A percentile compares a stretch with the other conserved stretches of the same genome.
Conservation (phyloP, 257 asterid genomes). For the Paulownia fortunei region DNA sequence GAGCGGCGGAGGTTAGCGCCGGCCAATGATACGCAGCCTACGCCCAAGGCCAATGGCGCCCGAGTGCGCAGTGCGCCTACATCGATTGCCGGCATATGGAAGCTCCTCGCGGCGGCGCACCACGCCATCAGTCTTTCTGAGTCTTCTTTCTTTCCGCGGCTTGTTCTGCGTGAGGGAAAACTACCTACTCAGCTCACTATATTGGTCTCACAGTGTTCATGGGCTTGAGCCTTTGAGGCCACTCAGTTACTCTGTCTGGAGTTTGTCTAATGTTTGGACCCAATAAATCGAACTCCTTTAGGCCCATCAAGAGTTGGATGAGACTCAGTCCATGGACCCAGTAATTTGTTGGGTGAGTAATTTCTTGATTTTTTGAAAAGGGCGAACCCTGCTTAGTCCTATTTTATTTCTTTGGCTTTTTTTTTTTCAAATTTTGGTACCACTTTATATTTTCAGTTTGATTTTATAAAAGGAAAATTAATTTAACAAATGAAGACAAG, state of each 20-base stretch:
- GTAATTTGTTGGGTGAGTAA: too few species aligned
- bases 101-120: slow-evolving; percentile 76
- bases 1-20: slow-evolving; percentile 58
- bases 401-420: too few species aligned
- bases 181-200: not conserved
- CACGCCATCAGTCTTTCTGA: slow-evolving; percentile 61
- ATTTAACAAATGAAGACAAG: too few species aligned
- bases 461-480: too few species aligned
- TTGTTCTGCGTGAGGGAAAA: not conserved
- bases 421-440: too few species aligned
- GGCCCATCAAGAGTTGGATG: not conserved
- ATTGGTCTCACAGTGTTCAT: not conserved
- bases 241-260: not conserved
- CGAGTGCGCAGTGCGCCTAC: slow-evolving; percentile 53
- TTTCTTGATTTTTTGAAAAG: too few species aligned
- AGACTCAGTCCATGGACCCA: too few species aligned
- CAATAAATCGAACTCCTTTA: not conserved
- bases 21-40: slow-evolving; percentile 64
- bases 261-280: not conserved
- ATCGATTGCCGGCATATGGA: slow-evolving; percentile 72
- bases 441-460: too few species aligned
- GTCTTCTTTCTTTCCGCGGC: not conserved
- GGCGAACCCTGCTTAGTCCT: too few species aligned
- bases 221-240: not conserved
- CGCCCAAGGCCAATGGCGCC: slow-evolving; percentile 56